phyloP scores from a whole-genome alignment of 148 eudicot genomes.

The Limonium bicolor region DNA sequence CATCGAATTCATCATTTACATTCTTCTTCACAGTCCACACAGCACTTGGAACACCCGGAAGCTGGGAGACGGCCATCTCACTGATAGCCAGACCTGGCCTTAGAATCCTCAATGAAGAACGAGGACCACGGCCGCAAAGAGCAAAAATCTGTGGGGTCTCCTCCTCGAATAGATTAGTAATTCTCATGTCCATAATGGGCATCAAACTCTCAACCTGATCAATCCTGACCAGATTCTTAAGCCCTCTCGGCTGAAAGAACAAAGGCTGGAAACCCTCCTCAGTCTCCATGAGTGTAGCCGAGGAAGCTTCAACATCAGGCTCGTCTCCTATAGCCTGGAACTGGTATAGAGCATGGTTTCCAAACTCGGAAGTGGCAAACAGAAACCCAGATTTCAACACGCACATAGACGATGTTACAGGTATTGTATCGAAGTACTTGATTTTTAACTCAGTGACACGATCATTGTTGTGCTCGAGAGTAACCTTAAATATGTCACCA shows the following conservation, averaged over 20 bases:
- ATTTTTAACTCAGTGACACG: constrained; percentile 71
- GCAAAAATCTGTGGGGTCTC: constrained; percentile 94
- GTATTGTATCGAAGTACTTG: constrained; percentile 92
- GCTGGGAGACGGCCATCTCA: constrained; percentile 92
- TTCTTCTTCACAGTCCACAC: constrained; percentile 99
- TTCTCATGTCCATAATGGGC: constrained; percentile 98
- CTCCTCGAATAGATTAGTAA: constrained; percentile 80
- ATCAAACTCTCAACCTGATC: constrained; percentile 95
- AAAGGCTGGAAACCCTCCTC: constrained; percentile 92
- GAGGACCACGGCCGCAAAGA: constrained; percentile 93
- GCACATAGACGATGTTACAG: constrained; percentile 72
- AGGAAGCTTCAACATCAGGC: constrained; percentile 80
- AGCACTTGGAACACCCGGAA: constrained; percentile 94
- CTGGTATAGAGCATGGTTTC: constrained; percentile 92
- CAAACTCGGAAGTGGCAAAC: constrained; percentile 97
- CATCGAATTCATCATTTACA: constrained; percentile 90
- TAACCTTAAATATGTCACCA: constrained; percentile 91
- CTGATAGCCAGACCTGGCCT: constrained; percentile 92
- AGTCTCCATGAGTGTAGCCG: constrained; percentile 69
- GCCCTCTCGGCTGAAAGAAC: constrained; percentile 75
- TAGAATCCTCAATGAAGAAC: constrained; percentile 73
- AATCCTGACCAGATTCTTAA: constrained; percentile 77
- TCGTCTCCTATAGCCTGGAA: constrained; percentile 97
- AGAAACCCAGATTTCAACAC: constrained; percentile 81
- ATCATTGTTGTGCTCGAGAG: constrained; percentile 61